Base-by-base conservation (phyloP, 2,329 filamentous ascomycete genomes). In the Fonsecaea monophora region DNA sequence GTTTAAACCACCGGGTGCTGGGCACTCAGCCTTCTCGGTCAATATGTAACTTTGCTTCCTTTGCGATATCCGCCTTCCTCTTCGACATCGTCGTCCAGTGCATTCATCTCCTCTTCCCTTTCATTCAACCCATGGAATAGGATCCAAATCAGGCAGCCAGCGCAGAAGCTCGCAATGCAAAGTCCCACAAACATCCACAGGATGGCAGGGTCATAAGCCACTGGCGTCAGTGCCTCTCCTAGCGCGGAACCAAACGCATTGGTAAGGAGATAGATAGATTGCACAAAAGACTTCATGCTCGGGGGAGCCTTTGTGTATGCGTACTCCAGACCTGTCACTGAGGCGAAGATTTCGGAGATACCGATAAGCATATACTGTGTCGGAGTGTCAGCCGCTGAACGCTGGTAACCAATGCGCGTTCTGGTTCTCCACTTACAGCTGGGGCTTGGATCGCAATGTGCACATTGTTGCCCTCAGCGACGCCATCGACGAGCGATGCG, bases 241-340 rank as follows among this genome's bases (percentile, higher is more conserved):
- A 92, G 78, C 1, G 86, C 86, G 42, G 82, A 82, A 3, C 84
- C 85, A 68, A 89, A 80, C 0, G 86, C 86, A 64, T 83, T 86
- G 70, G 85, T 87, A 69, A 88, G 82, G 8, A 88, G 78, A 71
- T 82, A 85, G 66, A 88, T 78, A 0, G 86, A 82, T 73, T 85
- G 81, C 34, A 88, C 84, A 13, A 85, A 86, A 0, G 85, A 87
- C 75, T 88, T 86, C 87, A 92, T 90, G 74, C 82, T 86, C 53
- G 85, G 84, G 1, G 89, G 89, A 0, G 89, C 89, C 77, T 91
- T 90, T 73, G 88, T 90, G 45, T 88, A 92, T 21, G 88, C 89
- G 71, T 91, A 91, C 75, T 92, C 89, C 10, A 90, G 83, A 68
- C 87, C 86, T 0, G 89, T 90, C 67, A 91, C 87, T 7, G 86